Evolutionary conservation across 1,284 basidiomycete genomes (phyloP), one percentile per base, ranked within the genome.

Genomic region (Schizophyllum commune): DNA sequence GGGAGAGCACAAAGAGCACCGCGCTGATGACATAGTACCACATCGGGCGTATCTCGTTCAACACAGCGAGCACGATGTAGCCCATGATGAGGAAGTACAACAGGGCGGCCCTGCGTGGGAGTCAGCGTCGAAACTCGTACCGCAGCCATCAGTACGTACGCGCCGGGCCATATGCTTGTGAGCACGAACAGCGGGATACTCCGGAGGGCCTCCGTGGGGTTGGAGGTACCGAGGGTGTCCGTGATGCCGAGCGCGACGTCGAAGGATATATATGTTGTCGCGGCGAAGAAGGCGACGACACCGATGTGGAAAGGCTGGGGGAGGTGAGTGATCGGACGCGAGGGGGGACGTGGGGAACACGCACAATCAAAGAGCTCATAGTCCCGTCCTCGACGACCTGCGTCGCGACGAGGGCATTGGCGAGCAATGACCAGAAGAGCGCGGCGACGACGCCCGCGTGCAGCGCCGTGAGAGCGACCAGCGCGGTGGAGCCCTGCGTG

Each of bases 361-460:
- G 66, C 62, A 91, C 89, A 60, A 90, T 75, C 32, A 92, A 64
- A 60, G 85, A 83, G 64, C 82, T 83, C 20, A 85, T 75, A 0
- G 91, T 91, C 9, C 92, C 92, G 68, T 95, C 93, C 67, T 92
- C 89, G 58, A 91, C 86, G 32, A 93, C 71, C 72, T 95, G 92
- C 9, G 89, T 91, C 34, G 90, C 88, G 22, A 96, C 83, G 59
- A 94, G 72, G 4, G 80, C 91, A 71, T 93, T 94, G 32, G 80
- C 89, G 56, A 95, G 75, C 58, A 95, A 76, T 3, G 84, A 68
- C 89, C 90, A 93, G 68, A 92, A 93, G 0, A 91, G 72, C 4
- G 86, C 79, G 4, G 83, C 85, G 33, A 93, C 82, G 20, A 86
- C 65, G 4, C 86, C 88, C 1, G 84, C 83, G 71, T 88, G 92